Conservation (phyloP, 2,329 filamentous ascomycete species). For the Trichoderma guizhouense region DNA sequence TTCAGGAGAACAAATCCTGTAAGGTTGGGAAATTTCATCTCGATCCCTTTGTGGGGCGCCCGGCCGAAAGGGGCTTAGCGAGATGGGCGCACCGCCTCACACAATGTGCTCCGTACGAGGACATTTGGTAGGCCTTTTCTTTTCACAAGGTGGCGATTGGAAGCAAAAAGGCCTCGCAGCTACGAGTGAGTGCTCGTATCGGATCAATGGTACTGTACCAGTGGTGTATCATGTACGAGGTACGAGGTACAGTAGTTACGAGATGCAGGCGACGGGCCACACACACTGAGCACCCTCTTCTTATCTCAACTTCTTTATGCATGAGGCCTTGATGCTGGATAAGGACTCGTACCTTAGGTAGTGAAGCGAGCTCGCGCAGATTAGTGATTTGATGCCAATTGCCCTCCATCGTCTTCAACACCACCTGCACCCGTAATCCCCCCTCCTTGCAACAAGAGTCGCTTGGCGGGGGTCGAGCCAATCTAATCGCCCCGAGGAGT, state of each 20-base stretch:
- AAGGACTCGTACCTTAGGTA: neutral
- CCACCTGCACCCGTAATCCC: neutral
- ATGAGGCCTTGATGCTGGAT: neutral
- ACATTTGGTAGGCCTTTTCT: neutral
- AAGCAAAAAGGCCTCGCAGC: neutral
- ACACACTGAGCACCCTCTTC: neutral
- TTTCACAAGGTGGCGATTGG: constrained; percentile 1
- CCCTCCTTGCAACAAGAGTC: neutral
- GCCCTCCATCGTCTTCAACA: neutral
- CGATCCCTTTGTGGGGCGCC: constrained; percentile 16
- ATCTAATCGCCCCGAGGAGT: neutral
- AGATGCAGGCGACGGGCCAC: neutral
- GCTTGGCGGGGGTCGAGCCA: neutral
- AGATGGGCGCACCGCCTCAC: constrained; percentile 11
- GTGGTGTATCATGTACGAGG: neutral
- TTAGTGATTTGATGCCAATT: neutral
- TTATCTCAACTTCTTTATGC: neutral
- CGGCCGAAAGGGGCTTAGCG: constrained; percentile 10
- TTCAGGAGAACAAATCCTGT: constrained; percentile 17
- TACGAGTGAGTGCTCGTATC: neutral
- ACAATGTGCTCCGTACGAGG: neutral
- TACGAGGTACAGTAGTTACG: neutral
- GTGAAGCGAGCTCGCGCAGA: neutral
- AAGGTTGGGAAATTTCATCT: constrained; percentile 20
- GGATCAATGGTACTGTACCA: neutral